A percentile compares a stretch with the other conserved stretches of the same genome.
These are phyloP conservation scores for Pseudocercospora fuligena DNA, from an alignment of 2,329 filamentous ascomycete species.

Conservation along the genomic window DNA sequence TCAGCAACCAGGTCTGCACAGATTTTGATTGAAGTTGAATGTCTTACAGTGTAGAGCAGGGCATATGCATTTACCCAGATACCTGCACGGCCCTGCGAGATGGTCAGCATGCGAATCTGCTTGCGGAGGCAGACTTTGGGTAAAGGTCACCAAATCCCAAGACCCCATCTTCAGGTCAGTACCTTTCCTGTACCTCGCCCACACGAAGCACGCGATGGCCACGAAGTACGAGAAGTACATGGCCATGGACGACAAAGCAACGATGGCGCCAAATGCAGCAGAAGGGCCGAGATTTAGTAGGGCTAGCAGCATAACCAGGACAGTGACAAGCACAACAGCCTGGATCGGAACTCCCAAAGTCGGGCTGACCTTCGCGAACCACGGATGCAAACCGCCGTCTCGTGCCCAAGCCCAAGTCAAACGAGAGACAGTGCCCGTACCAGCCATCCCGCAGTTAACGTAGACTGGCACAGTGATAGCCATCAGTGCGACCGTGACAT, in stretches of 20 bases:
- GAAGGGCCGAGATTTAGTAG: conserved; percentile 46
- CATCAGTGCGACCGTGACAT: conserved; percentile 5
- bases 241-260: conserved; percentile 46
- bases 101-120: neutral
- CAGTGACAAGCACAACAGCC: conserved; percentile 30
- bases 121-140: neutral
- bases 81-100: conserved; percentile 37
- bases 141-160: conserved; percentile 42
- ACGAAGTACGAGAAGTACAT: conserved; percentile 48
- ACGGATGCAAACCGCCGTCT: conserved; percentile 6
- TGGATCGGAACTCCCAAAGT: conserved; percentile 10
- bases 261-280: conserved; percentile 49
- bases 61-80: conserved; percentile 45
- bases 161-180: conserved; percentile 39
- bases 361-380: conserved; percentile 4
- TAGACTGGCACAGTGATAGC: neutral
- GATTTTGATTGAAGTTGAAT: neutral
- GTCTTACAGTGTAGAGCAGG: conserved; percentile 46
- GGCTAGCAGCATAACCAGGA: conserved; percentile 37
- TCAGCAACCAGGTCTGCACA: neutral
- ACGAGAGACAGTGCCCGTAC: conserved; percentile 4
- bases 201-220: conserved; percentile 42
- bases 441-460: conserved; percentile 2
- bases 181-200: conserved; percentile 41
- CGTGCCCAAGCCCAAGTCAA: conserved; percentile 12